phyloP scores from a whole-genome alignment of 805 yeast genomes.

The Saccharomycopsis fodiens region DNA sequence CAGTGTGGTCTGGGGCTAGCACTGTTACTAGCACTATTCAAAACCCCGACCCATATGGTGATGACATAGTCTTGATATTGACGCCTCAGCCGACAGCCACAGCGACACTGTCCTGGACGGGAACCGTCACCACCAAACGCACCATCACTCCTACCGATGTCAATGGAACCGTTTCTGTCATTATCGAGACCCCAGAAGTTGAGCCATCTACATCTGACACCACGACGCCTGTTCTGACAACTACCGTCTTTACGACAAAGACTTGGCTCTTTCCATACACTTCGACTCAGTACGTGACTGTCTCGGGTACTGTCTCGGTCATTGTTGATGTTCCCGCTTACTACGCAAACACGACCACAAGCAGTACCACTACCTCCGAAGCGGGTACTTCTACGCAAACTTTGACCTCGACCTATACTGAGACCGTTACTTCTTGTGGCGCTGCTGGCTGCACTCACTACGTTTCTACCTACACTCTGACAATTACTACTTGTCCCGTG shows the following conservation, averaged over 20 bases:
- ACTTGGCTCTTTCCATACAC: no score
- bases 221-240: neutral
- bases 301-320: no score
- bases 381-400: no score
- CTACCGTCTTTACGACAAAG: no score
- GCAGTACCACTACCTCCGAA: no score
- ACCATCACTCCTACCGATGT: slow-evolving; percentile 4
- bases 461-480: no score
- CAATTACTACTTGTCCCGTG: no score
- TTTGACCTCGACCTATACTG: neutral
- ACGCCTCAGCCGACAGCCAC: neutral
- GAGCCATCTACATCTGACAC: no score
- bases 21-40: no score
- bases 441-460: neutral
- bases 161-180: slow-evolving; percentile 5
- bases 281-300: no score
- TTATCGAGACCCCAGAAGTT: slow-evolving; percentile 3
- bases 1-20: slow-evolving; percentile 2
- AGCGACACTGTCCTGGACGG: neutral
- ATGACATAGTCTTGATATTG: no score
- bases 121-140: neutral
- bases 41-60: no score
- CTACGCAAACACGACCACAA: neutral
- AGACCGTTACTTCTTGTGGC: neutral
- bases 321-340: slow-evolving; percentile 4